phyloP scores from a whole-genome alignment of 1,139 yeast species.

The Geotrichum bryndzae region DNA sequence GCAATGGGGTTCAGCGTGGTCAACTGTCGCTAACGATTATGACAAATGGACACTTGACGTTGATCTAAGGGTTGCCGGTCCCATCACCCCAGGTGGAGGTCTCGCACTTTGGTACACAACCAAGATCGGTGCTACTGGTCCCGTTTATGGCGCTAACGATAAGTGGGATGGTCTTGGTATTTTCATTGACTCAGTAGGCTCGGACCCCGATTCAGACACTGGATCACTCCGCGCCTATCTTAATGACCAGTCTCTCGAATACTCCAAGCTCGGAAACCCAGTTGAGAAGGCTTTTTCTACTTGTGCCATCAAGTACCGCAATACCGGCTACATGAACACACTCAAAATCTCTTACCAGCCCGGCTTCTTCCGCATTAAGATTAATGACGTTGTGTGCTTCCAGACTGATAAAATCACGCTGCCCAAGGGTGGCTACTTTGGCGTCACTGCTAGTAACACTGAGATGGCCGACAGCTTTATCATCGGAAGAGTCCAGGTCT shows the following conservation, averaged over 20 bases:
- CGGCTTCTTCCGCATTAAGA: constrained; percentile 34
- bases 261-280: constrained; percentile 17
- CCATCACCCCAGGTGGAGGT: constrained; percentile 35
- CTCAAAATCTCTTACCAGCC: constrained; percentile 33
- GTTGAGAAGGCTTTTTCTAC: constrained; percentile 33
- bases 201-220: constrained; percentile 17
- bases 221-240: constrained; percentile 39
- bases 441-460: constrained; percentile 35
- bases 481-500: constrained; percentile 24
- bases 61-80: constrained; percentile 31
- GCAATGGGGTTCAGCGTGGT: constrained; percentile 34
- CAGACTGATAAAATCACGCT: constrained; percentile 31
- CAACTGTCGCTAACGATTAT: constrained; percentile 26
- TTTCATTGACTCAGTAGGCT: constrained; percentile 31
- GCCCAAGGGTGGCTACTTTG: constrained; percentile 33
- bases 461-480: constrained; percentile 33
- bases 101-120: constrained; percentile 37
- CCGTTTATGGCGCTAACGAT: constrained; percentile 36
- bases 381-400: constrained; percentile 38
- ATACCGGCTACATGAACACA: constrained; percentile 31
- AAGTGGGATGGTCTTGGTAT: constrained; percentile 40
- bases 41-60: constrained; percentile 36
- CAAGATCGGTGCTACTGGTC: constrained; percentile 29
- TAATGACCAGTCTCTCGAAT: constrained; percentile 35
- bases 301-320: constrained; percentile 36